A percentile compares a stretch with the other conserved stretches of the same genome.
Evolutionary conservation across 2,329 filamentous ascomycete genomes (phyloP).

Genomic region (Aspergillus intermedius): DNA sequence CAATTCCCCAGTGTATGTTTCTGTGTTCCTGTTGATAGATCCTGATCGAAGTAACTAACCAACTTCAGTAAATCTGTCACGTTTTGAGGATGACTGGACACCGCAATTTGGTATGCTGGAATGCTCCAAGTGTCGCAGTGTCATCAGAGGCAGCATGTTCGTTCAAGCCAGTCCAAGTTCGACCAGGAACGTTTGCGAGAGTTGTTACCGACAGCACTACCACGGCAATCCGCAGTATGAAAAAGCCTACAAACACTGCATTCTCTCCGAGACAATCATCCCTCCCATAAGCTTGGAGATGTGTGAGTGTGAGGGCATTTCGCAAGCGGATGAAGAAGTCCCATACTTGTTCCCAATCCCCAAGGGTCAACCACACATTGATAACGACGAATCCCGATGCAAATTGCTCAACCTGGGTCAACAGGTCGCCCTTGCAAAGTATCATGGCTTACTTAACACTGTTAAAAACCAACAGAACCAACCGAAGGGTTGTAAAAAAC

Average conservation of each 20-base stretch:
- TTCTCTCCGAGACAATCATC: conserved; percentile 20
- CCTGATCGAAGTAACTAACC: conserved; percentile 1
- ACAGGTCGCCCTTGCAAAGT: neutral
- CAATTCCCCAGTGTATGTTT: conserved; percentile 15
- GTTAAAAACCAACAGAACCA: neutral
- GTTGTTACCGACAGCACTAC: conserved; percentile 26
- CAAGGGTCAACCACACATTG: neutral
- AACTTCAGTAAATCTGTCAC: neutral
- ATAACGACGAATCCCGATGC: neutral
- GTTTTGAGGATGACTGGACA: conserved; percentile 1
- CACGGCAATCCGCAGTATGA: conserved; percentile 20
- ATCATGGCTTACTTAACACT: neutral
- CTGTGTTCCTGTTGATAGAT: neutral
- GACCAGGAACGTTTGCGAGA: conserved; percentile 24
- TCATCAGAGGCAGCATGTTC: conserved; percentile 24
- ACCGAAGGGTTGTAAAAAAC: neutral
- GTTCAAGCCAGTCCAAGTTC: conserved; percentile 1
- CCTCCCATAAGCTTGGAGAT: conserved; percentile 17
- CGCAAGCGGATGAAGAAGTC: neutral
- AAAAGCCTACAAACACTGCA: conserved; percentile 32
- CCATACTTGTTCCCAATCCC: neutral
- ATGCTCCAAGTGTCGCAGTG: conserved; percentile 11
- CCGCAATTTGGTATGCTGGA: conserved; percentile 7
- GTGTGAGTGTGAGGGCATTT: conserved; percentile 3
- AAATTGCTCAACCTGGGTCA: neutral